Base-by-base conservation (phyloP, 2,329 filamentous ascomycete genomes). In the Hymenoscyphus scutula region DNA sequence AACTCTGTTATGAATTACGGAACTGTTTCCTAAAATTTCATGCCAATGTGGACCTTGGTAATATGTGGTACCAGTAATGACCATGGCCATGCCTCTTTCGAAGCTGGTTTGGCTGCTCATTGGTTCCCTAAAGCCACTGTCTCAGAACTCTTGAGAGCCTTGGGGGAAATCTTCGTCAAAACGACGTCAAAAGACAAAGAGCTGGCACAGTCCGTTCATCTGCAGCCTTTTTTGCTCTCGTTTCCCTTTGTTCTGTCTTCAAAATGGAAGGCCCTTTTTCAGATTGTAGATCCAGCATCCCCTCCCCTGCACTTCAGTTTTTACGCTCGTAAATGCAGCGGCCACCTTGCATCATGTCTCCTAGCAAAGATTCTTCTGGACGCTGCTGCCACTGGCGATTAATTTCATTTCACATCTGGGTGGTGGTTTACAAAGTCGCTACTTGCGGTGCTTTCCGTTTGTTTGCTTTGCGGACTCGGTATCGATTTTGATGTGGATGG, bases 311-410 rank as follows among this genome's bases (percentile, higher is more conserved):
- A n/a, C n/a, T 45, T 48, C 7, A 23, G 19, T 11, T 23, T 23
- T 11, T 48, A 48, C 25, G 8, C 5, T 48, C 11, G 8, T 11
- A 48, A 25, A 19, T 25, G 45, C 19, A 48, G 45, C 45, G 2
- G 1, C 8, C 10, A 2, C n/a, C 45, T 23, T 48, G 23, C 19
- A 19, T 23, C 45, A 19, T 56, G 58, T 60, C 27, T 61, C 61
- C 34, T 69, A 67, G 68, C 64, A 69, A 53, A 63, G 61, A 2
- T 56, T 63, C 23, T 65, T 67, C 58, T 70, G 64, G 65, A 62
- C 58, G 1, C 58, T 70, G 0, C 27, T 68, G 1, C 55, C 64
- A 23, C 56, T 69, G 11, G 67, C 61, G 3, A 55, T 65, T 6
- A 69, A 65, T 41, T 53, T 59, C 23, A 70, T 69, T 61, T 63